A percentile compares a stretch with the other conserved stretches of the same genome.
These are phyloP conservation scores for Penicillium sp. DNA, from an alignment of 2,329 filamentous ascomycete genomes.

Conservation along the genomic window DNA sequence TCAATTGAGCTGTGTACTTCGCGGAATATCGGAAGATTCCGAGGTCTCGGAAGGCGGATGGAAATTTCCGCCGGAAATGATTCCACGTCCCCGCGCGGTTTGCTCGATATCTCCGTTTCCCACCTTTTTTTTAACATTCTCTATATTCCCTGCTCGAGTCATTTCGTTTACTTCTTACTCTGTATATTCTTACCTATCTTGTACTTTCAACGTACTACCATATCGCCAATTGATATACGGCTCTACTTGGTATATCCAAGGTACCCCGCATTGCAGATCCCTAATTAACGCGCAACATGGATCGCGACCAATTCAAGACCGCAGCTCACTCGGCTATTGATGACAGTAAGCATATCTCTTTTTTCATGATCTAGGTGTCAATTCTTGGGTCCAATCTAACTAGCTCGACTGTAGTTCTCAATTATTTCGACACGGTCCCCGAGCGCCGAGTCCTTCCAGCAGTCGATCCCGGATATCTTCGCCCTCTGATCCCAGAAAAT, in stretches of 20 bases:
- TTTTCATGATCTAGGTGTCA: not conserved
- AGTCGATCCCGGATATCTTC: constrained; percentile 82
- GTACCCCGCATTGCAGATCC: constrained; percentile 1
- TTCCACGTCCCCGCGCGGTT: constrained; percentile 5
- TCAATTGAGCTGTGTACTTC: too few relatives aligned
- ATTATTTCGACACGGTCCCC: constrained; percentile 76
- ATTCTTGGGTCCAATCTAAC: not conserved
- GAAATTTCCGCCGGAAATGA: constrained; percentile 4
- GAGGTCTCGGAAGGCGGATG: not conserved
- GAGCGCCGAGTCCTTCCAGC: constrained; percentile 70
- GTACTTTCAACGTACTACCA: not conserved
- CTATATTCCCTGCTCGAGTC: not conserved
- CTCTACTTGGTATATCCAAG: not conserved
- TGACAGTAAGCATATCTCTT: constrained; percentile 63
- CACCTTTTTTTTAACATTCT: not conserved
- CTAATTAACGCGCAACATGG: constrained; percentile 55
- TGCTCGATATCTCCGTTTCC: not conserved
- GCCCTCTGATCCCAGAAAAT: constrained; percentile 71
- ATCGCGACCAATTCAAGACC: constrained; percentile 72
- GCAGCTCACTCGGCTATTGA: constrained; percentile 78
- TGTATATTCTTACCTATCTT: not conserved
- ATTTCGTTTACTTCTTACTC: not conserved
- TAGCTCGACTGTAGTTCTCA: constrained; percentile 59
- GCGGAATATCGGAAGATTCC: constrained; percentile 3
- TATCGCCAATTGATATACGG: not conserved